Conservation (phyloP, 352 stramenopile species). For the Globisporangium rhizosaccharum region DNA sequence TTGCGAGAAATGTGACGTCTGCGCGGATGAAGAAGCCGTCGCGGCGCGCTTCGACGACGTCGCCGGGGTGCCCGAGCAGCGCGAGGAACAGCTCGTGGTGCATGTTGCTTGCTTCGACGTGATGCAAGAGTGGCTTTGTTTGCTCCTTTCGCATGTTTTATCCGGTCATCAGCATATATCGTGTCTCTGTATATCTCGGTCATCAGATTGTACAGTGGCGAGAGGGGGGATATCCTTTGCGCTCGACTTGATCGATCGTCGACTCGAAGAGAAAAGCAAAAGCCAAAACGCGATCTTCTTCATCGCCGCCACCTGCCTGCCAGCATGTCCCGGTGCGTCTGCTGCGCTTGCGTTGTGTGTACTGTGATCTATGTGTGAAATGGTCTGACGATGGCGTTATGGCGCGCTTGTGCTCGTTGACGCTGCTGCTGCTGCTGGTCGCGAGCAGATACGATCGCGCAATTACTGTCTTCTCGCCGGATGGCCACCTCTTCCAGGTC, state of each 20-base stretch:
- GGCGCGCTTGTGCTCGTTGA: background rate
- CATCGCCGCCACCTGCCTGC: background rate
- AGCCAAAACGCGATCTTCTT: constrained; percentile 9
- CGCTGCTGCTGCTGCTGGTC: too few relatives aligned
- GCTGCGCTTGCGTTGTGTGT: background rate
- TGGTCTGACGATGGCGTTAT: too few relatives aligned
- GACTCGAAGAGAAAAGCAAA: constrained; percentile 5
- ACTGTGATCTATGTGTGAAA: background rate
- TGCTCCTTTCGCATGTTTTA: too few relatives aligned
- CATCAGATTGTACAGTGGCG: too few relatives aligned
- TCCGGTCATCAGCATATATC: too few relatives aligned
- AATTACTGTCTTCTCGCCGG: constrained; percentile 99
- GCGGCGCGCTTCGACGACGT: constrained; percentile 45
- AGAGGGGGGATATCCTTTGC: background rate
- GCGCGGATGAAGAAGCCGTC: constrained; percentile 56
- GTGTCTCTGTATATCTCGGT: too few relatives aligned
- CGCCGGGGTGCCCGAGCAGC: constrained; percentile 57
- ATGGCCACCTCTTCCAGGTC: constrained; percentile 99
- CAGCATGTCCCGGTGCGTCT: constrained; percentile 36
- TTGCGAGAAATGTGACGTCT: constrained; percentile 36
- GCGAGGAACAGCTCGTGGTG: constrained; percentile 79
- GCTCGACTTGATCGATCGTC: too few relatives aligned
- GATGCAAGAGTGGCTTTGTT: too few relatives aligned
- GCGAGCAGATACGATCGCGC: constrained; percentile 96
- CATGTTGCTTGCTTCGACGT: constrained; percentile 22